A percentile compares a stretch with the other conserved stretches of the same genome.
phyloP scores from a whole-genome alignment of 176 grass and related monocot species.

The Dendrocalamus sinicus region DNA sequence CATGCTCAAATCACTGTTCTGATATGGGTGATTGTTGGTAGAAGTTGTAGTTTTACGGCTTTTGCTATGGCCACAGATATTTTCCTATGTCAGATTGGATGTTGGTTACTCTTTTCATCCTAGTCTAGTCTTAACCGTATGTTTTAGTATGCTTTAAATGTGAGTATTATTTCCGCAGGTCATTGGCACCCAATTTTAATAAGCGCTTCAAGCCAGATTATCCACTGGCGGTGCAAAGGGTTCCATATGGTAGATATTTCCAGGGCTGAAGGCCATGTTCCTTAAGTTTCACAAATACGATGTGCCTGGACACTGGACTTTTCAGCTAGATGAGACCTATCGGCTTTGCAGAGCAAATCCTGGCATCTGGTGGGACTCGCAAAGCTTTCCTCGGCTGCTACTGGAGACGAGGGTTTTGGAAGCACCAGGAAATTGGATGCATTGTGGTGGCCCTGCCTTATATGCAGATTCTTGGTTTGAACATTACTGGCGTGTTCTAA shows the following conservation, averaged over 20 bases:
- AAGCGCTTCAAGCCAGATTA: constrained; percentile 68
- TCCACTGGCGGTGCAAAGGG: constrained; percentile 43
- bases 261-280: constrained; percentile 57
- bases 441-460: not conserved
- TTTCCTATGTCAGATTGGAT: constrained; percentile 1
- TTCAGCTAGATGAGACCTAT: constrained; percentile 12
- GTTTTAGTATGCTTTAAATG: constrained; percentile 28
- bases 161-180: constrained; percentile 33
- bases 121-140: not conserved
- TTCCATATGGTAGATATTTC: constrained; percentile 62
- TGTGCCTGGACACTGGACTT: constrained; percentile 25
- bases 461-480: not conserved
- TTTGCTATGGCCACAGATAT: not conserved
- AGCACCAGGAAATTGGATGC: not conserved
- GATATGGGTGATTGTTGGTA: not conserved
- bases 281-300: constrained; percentile 16
- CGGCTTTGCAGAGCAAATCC: not conserved
- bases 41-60: constrained; percentile 11
- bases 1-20: not conserved
- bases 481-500: not conserved
- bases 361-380: constrained; percentile 20
- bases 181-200: constrained; percentile 44
- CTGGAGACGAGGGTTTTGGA: not conserved
- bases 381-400: not conserved
- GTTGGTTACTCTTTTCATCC: not conserved